Evolutionary conservation across 163 green algal species (phyloP), one percentile per base, ranked within the genome.

Genomic region (Prototheca wickerhamii): DNA sequence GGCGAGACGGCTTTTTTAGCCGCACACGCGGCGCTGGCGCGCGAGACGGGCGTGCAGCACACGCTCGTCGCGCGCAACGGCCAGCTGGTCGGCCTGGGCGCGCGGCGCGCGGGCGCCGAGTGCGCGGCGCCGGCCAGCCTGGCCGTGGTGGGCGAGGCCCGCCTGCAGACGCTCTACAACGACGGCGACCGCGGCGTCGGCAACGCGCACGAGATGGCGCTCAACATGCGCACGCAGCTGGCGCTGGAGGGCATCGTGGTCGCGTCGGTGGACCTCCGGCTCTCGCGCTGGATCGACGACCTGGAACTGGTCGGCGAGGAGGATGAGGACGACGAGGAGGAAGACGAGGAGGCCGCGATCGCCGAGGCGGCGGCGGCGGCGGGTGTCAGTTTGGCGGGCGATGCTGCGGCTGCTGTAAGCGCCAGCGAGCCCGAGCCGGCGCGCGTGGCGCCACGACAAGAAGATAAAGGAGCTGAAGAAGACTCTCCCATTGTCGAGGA

Each of bases 1-100:
- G 92, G 92, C 2, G 92, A 98, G 87, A 96, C 92, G 70, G 75
- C 85, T 4, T 98, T 98, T 77, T 78, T 98, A 53, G 90, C 82
- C 53, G 88, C 88, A 56, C 92, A 98, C 73, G 91, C 92, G 65
- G 68, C 76, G 61, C 77, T 98, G 49, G 92, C 88, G 0, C 67
- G 67, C 5, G 80, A 91, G 29, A 69, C 73, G 15, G 85, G 86
- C 55, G 75, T 97, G 57, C 68, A 76, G 32, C 78, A 90, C 70
- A 93, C 83, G 17, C 83, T 80, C 25, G 90, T 98, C 21, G 97
- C 98, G 65, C 84, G 84, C 65, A 98, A 99, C 73, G 93, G 93
- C 1, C 81, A 96, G 79, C 95, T 98, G 89, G 70, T 98, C 52
- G 93, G 89, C 12, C 85, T 97, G n/a, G 64, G 76, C 0, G 77